Percentiles rank a stretch among this genome's conserved stretches.
These are phyloP conservation scores for Pholiota molesta DNA, from an alignment of 768 basidiomycete species.

Conservation along the genomic window DNA sequence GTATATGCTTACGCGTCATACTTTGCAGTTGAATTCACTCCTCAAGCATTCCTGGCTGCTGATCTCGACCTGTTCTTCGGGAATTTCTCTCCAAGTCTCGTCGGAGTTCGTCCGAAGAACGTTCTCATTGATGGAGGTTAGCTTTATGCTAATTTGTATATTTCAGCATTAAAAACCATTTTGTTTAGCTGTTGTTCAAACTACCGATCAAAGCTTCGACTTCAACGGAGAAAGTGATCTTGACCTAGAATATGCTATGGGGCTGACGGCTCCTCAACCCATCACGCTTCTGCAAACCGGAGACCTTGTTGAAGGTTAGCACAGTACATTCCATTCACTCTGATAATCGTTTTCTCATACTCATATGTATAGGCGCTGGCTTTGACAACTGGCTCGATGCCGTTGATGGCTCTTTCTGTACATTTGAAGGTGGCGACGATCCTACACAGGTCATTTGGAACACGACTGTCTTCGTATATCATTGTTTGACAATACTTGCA, in stretches of 20 bases:
- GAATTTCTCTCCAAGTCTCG: conserved; percentile 40
- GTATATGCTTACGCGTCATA: background rate
- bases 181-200: conserved; percentile 43
- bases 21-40: conserved; percentile 28
- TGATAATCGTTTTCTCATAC: background rate
- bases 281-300: conserved; percentile 49
- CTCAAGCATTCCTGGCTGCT: conserved; percentile 27
- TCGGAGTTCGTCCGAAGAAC: conserved; percentile 35
- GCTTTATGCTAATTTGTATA: background rate
- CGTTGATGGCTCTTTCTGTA: conserved; percentile 47
- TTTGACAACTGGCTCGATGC: conserved; percentile 54
- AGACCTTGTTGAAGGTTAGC: conserved; percentile 41
- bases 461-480: background rate
- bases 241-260: conserved; percentile 61
- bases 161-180: background rate
- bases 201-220: conserved; percentile 39
- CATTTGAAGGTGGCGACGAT: conserved; percentile 49
- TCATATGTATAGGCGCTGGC: conserved; percentile 37
- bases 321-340: background rate
- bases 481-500: conserved; percentile 5
- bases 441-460: conserved; percentile 29
- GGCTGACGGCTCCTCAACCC: conserved; percentile 40
- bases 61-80: conserved; percentile 29
- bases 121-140: conserved; percentile 31
- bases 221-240: conserved; percentile 60